These are phyloP conservation scores for Coriaria nepalensis DNA, from an alignment of 306 rosid species.

Conservation along the genomic window DNA sequence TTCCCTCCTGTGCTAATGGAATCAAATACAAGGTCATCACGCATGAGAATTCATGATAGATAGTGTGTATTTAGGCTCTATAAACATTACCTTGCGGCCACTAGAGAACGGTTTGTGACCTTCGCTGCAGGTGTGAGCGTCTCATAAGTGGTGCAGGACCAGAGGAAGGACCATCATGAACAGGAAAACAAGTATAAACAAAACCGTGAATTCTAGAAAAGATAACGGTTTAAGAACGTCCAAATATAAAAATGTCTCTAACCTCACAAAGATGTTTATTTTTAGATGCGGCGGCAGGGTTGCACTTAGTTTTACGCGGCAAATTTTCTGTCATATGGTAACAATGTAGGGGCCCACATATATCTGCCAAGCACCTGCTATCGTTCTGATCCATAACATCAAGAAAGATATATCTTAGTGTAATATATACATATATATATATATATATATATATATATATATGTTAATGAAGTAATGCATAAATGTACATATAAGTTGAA, in stretches of 20 bases:
- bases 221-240: slow-evolving; percentile 12
- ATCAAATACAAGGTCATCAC: neutral
- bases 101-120: slow-evolving; percentile 54
- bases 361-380: slow-evolving; percentile 59
- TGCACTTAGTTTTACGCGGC: slow-evolving; percentile 52
- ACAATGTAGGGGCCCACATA: slow-evolving; percentile 73
- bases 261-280: slow-evolving; percentile 83
- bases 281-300: slow-evolving; percentile 60
- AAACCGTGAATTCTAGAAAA: slow-evolving; percentile 28
- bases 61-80: too few species aligned
- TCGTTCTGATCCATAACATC: slow-evolving; percentile 36
- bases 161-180: slow-evolving; percentile 50
- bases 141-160: slow-evolving; percentile 74
- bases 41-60: neutral
- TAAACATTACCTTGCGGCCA: slow-evolving; percentile 46
- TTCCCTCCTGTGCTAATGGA: slow-evolving; percentile 35
- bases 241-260: slow-evolving; percentile 8
- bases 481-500: neutral
- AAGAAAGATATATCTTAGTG: neutral
- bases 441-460: too few species aligned
- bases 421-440: too few species aligned
- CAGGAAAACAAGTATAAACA: slow-evolving; percentile 64
- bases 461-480: too few species aligned
- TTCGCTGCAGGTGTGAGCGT: slow-evolving; percentile 54
- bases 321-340: slow-evolving; percentile 34